These are phyloP conservation scores for Paramecium sexaurelia DNA, from an alignment of 73 alveolate genomes.

Conservation along the genomic window DNA sequence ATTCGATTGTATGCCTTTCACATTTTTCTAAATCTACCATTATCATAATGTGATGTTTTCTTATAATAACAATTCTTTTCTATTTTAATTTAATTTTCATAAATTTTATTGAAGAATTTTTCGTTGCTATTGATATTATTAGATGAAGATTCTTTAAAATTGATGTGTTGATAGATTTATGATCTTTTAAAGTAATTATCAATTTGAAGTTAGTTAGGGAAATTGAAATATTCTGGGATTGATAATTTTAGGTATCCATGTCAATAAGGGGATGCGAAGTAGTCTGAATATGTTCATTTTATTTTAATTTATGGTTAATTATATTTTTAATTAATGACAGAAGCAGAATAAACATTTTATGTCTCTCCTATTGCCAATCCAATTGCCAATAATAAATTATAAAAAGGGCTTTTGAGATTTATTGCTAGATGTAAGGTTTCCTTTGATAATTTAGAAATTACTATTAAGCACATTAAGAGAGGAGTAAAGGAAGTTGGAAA, in stretches of 20 bases:
- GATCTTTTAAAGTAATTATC: neutral
- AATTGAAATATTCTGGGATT: neutral
- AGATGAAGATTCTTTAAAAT: neutral
- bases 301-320: slow-evolving; percentile 37
- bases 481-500: slow-evolving; percentile 93
- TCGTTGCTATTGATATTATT: neutral
- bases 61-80: neutral
- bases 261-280: neutral
- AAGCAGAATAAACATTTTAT: slow-evolving; percentile 68
- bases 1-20: neutral
- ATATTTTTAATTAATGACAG: slow-evolving; percentile 61
- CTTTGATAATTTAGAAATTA: slow-evolving; percentile 27
- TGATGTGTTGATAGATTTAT: neutral
- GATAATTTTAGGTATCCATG: neutral
- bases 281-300: slow-evolving; percentile 38
- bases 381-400: slow-evolving; percentile 80
- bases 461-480: slow-evolving; percentile 77
- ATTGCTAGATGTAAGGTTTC: slow-evolving; percentile 72
- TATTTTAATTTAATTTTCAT: neutral
- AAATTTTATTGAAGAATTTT: neutral
- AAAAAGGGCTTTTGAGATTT: slow-evolving; percentile 80
- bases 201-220: neutral
- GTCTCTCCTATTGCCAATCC: slow-evolving; percentile 92
- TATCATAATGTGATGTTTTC: neutral
- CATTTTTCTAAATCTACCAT: slow-evolving; percentile 15